Evolutionary conservation across 768 basidiomycete genomes (phyloP), one percentile per base, ranked within the genome.

Genomic region (Macrolepiota albuminosa): DNA sequence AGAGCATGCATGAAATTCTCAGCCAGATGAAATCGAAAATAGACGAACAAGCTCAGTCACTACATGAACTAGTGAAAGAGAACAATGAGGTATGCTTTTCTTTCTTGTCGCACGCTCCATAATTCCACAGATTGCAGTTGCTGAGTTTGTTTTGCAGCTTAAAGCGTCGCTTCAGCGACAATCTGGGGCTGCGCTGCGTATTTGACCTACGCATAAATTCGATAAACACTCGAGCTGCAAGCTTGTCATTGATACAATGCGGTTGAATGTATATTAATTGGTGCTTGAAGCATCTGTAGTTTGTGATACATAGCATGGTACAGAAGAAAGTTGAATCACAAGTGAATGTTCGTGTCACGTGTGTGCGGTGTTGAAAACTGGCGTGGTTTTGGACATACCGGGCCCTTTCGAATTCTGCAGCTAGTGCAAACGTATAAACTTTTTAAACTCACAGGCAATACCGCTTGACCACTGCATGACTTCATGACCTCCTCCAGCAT

Each of bases 11-110:
- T 26, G 58, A 72, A 29, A 71, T 77, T 61, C 73, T 84, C 34
- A 72, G 69, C 55, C 72, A 76, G 60, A 76, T 84, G 78, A 81
- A 78, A 67, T 63, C 68, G 62, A 76, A 81, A 66, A 78, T 84
- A 63, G 77, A 82, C 53, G 71, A 77, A 66, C 82, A 84, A 67
- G 74, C 76, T 7, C 67, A 72, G 50, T 74, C 76, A 18, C 72
- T 84, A 9, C 73, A 79, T 51, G 59, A 67, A 55, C 63, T 84
- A 34, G 68, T 71, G 14, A 77, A 76, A 62, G 82, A 84, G 63
- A 83, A 84, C 61, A 70, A 71, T 48, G 75, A 78, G 75, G 82
- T 80, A 63, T 46, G 36, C 37, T 11, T 34, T 56, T 24, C 1
- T 55, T 18, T 45, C 50, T 31, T n/a, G 31, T 29, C 11, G 26